Conservation (phyloP, 2,329 filamentous ascomycete genomes). For the Fusarium sp. region DNA sequence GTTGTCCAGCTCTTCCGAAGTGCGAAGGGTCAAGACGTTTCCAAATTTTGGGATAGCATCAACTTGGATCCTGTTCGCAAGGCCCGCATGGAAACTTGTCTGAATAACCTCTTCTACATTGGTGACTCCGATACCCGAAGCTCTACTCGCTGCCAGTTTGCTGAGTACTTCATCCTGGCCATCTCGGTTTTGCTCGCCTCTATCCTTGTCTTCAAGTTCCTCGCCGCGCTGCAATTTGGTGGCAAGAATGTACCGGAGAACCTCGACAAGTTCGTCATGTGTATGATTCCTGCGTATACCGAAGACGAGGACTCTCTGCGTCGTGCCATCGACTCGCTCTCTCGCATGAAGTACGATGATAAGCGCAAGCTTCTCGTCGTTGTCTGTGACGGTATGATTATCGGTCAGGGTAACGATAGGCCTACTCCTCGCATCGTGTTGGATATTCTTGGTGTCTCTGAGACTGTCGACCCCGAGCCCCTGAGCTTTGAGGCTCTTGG, state of each 20-base stretch:
- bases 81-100: conserved; percentile 77
- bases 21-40: conserved; percentile 80
- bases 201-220: conserved; percentile 94
- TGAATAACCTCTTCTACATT: conserved; percentile 95
- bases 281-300: conserved; percentile 96
- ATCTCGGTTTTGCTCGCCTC: conserved; percentile 81
- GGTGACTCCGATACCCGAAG: conserved; percentile 91
- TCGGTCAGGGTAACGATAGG: conserved; percentile 96
- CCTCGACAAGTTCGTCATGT: conserved; percentile 98
- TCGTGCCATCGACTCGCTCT: conserved; percentile 95
- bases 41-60: conserved; percentile 81
- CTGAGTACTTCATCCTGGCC: conserved; percentile 87
- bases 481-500: conserved; percentile 96
- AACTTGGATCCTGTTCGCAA: conserved; percentile 65
- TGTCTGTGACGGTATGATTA: conserved; percentile 99
- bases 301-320: conserved; percentile 98
- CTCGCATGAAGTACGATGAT: conserved; percentile 95
- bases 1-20: conserved; percentile 81
- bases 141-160: conserved; percentile 84
- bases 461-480: conserved; percentile 92
- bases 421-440: conserved; percentile 95
- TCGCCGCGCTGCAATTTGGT: conserved; percentile 93
- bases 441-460: conserved; percentile 94
- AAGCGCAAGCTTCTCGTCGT: conserved; percentile 95
- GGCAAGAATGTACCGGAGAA: conserved; percentile 93